Percentiles rank a stretch among this genome's conserved stretches.
phyloP scores from a whole-genome alignment of 2,329 filamentous ascomycete species.

The Exophiala mesophila region DNA sequence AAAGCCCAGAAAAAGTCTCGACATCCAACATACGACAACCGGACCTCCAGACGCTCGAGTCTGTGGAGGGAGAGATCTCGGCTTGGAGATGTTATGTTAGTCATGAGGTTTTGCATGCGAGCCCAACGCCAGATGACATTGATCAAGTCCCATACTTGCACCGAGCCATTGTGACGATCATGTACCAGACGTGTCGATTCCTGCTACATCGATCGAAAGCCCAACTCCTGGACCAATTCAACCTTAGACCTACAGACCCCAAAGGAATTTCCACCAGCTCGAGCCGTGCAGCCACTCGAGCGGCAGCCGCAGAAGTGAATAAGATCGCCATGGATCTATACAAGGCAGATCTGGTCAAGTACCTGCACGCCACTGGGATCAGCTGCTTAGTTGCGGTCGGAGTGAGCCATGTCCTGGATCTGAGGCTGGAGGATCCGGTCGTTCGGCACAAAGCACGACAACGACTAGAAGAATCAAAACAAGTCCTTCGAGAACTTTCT shows the following conservation, averaged over 20 bases:
- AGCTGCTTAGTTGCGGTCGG: conserved; percentile 34
- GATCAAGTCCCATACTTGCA: background rate
- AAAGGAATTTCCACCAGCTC: background rate
- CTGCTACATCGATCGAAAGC: background rate
- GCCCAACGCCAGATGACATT: background rate
- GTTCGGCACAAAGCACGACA: conserved; percentile 1
- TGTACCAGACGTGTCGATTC: background rate
- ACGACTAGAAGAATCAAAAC: conserved; percentile 2
- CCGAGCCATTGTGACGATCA: background rate
- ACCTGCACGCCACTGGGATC: conserved; percentile 79
- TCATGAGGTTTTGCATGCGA: conserved; percentile 55
- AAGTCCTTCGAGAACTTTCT: conserved; percentile 30
- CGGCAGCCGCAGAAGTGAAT: conserved; percentile 78
- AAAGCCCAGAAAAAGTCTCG: background rate
- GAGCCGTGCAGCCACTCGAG: conserved; percentile 52
- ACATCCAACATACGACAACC: background rate
- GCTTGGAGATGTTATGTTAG: conserved; percentile 56
- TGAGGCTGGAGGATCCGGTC: conserved; percentile 27
- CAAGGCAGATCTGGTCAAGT: conserved; percentile 65
- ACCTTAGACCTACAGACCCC: background rate
- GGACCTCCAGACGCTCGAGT: background rate
- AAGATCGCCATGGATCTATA: conserved; percentile 73
- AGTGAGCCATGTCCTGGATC: conserved; percentile 27
- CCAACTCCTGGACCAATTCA: background rate
- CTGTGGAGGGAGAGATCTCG: conserved; percentile 48